These are phyloP conservation scores for Leptographium galeiforme DNA, from an alignment of 2,329 filamentous ascomycete genomes.

Conservation along the genomic window DNA sequence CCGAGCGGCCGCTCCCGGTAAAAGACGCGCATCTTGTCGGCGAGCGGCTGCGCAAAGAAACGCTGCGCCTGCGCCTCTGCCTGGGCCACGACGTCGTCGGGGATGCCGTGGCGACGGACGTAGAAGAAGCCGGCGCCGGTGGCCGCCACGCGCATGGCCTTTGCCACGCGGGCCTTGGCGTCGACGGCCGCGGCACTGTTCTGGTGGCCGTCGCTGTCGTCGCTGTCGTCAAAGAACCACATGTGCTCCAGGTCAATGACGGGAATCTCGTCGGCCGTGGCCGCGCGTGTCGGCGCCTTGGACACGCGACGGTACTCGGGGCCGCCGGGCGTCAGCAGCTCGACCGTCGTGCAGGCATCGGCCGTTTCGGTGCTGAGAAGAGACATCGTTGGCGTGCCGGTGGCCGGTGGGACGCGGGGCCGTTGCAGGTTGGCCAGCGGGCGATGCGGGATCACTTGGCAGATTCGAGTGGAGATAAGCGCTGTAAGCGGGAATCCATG, in stretches of 20 bases:
- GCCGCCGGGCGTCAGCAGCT: conserved; percentile 20
- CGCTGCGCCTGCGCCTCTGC: conserved; percentile 5
- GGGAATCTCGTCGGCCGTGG: conserved; percentile 31
- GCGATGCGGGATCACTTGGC: too few species aligned
- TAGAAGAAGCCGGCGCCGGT: conserved; percentile 14
- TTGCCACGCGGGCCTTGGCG: conserved; percentile 20
- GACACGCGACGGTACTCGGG: conserved; percentile 23
- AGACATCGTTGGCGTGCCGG: neutral
- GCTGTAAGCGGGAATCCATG: too few species aligned
- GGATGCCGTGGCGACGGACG: conserved; percentile 14
- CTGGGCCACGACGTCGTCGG: conserved; percentile 5
- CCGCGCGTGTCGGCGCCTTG: conserved; percentile 22
- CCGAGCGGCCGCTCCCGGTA: conserved; percentile 6
- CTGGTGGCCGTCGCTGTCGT: too few species aligned
- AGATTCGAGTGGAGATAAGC: too few species aligned
- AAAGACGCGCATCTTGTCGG: conserved; percentile 11
- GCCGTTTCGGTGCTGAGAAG: neutral
- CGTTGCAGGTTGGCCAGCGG: too few species aligned
- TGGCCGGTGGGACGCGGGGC: neutral
- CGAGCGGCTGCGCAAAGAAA: conserved; percentile 13
- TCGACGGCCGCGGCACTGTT: conserved; percentile 8
- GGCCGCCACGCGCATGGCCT: conserved; percentile 20
- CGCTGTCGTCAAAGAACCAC: conserved; percentile 21
- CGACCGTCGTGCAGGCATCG: conserved; percentile 6
- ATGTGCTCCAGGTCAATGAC: conserved; percentile 34